phyloP scores from a whole-genome alignment of 2,329 filamentous ascomycete genomes.

The Claviceps spartinae region DNA sequence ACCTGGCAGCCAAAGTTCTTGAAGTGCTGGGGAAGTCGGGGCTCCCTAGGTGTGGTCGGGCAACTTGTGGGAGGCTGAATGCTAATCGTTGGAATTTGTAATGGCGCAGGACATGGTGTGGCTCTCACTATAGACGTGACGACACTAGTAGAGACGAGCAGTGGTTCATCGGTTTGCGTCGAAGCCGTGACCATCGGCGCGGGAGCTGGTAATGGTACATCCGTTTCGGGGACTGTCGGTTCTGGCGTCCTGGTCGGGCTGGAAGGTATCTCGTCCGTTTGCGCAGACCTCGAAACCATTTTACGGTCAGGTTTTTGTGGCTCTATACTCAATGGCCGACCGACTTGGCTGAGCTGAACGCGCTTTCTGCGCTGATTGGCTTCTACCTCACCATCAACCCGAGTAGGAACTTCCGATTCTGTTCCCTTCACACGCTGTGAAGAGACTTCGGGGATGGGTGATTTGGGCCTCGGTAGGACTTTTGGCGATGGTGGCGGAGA shows the following conservation, averaged over 20 bases:
- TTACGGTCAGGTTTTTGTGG: constrained; percentile 22
- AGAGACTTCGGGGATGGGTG: constrained; percentile 26
- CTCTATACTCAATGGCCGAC: constrained; percentile 36
- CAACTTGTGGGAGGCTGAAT: constrained; percentile 79
- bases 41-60: constrained; percentile 63
- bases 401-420: constrained; percentile 29
- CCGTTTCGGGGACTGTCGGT: constrained; percentile 28
- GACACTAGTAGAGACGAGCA: constrained; percentile 7
- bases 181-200: constrained; percentile 37
- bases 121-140: constrained; percentile 11
- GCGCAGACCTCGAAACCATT: constrained; percentile 43
- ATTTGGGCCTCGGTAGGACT: constrained; percentile 25
- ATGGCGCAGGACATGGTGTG: constrained; percentile 23
- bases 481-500: constrained; percentile 69
- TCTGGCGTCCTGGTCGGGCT: constrained; percentile 55
- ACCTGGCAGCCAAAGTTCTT: constrained; percentile 81
- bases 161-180: constrained; percentile 43
- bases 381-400: constrained; percentile 47
- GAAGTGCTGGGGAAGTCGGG: constrained; percentile 63
- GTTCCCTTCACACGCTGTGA: constrained; percentile 23
- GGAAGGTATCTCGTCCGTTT: constrained; percentile 23
- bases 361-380: constrained; percentile 63
- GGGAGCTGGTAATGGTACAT: constrained; percentile 24
- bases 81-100: constrained; percentile 70
- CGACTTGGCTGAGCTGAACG: constrained; percentile 40